Evolutionary conservation across 169 alveolate genomes (phyloP), one percentile per base, ranked within the genome.

Genomic region (Cytauxzoon felis): DNA sequence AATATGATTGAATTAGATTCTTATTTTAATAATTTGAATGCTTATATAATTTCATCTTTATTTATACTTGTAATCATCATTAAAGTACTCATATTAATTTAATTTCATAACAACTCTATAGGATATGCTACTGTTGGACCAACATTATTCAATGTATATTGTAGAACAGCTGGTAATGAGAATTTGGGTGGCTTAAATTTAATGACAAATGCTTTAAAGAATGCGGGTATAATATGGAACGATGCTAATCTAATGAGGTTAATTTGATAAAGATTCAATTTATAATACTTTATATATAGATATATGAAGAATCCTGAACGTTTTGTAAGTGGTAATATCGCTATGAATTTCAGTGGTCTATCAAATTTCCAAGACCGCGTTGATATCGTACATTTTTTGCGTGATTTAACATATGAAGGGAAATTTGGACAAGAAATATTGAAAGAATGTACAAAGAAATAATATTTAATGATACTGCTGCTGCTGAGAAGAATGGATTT

Each of bases 61-160:
- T 47, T 3, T 11, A 18, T 47, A 18, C 3, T 38, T 38, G 11
- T 2, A 11, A 18, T 1, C 11, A 1, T 18, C 21, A 47, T 18
- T 1, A 11, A 18, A 1, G 13, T 18, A 47, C 23, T 47, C 16
- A 24, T 11, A 1, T 11, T 5, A 9, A 4, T 1, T 8, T 11
- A 18, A 18, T n/a, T 51, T 16, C 9, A 9, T 1, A 18, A 27
- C 16, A 3, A 32, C 23, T 13, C 54, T 67, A 60, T 88, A 2
- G 93, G 93, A 4, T 81, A 71, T 45, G 61, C 90, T 24, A 68
- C 89, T 27, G 75, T 87, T 62, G 93, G 93, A 8, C 93, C 93
- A 7, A 71, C 93, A 0, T 71, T 88, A 62, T 88, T 82, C 75
- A 88, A 88, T 60, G 92, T 88, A 26, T 88, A 85, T 72, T 58